phyloP scores from a whole-genome alignment of 768 basidiomycete genomes.

The Cystofilobasidium macerans region DNA sequence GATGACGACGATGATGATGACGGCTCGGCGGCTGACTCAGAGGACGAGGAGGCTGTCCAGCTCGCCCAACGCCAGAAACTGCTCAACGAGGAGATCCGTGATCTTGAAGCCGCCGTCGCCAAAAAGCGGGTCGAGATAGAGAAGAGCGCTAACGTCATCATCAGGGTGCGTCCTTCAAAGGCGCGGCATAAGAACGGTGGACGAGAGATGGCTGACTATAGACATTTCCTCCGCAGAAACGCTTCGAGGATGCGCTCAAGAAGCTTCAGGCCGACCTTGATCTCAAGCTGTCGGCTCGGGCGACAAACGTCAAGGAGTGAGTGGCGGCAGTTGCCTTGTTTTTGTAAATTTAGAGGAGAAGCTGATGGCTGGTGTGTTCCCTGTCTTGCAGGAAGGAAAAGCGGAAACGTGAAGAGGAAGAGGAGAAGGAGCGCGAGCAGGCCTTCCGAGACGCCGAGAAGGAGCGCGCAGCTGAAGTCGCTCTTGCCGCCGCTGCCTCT shows the following conservation, averaged over 20 bases:
- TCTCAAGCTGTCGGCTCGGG: conserved; percentile 50
- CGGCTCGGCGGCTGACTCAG: conserved; percentile 60
- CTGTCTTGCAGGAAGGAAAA: conserved; percentile 46
- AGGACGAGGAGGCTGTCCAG: conserved; percentile 27
- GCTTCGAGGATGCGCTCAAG: conserved; percentile 83
- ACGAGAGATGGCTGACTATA: not conserved
- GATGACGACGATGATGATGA: conserved; percentile 59
- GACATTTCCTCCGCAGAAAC: conserved; percentile 52
- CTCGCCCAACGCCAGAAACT: conserved; percentile 49
- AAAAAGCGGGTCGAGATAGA: conserved; percentile 76
- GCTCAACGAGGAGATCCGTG: conserved; percentile 76
- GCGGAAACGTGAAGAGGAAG: conserved; percentile 42
- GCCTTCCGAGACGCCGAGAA: conserved; percentile 29
- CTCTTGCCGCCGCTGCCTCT: not conserved
- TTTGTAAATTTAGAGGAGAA: not conserved
- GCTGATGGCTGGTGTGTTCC: not conserved
- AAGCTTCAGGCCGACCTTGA: conserved; percentile 79
- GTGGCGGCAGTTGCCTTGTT: not conserved
- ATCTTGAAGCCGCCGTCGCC: conserved; percentile 73
- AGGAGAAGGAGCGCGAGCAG: conserved; percentile 33
- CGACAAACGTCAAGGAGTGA: conserved; percentile 54
- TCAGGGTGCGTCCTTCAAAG: conserved; percentile 61
- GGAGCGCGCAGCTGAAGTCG: conserved; percentile 29
- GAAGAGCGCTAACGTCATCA: conserved; percentile 72
- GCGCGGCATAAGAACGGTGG: not conserved